Percentiles rank a stretch among this genome's conserved stretches.
These are phyloP conservation scores for Drechslerella dactyloides DNA, from an alignment of 2,329 filamentous ascomycete species.

Conservation along the genomic window DNA sequence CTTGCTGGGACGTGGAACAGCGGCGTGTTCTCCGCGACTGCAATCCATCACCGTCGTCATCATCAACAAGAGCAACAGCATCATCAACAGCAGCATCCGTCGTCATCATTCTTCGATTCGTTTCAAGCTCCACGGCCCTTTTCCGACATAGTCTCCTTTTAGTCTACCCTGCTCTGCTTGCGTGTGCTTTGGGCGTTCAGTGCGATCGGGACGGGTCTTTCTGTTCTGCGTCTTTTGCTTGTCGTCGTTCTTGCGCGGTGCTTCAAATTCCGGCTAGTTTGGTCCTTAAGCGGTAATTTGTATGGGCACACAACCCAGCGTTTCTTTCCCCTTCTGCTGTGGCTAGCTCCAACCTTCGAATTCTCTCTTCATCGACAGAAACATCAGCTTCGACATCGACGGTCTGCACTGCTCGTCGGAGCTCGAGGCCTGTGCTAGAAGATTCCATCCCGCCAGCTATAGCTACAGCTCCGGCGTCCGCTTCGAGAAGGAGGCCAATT, in stretches of 20 bases:
- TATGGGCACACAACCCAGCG: constrained; percentile 32
- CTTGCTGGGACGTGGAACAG: constrained; percentile 39
- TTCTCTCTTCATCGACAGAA: neutral
- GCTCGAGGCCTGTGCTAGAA: neutral
- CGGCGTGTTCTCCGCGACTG: constrained; percentile 34
- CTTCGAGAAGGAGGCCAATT: constrained; percentile 28
- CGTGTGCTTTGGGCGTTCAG: constrained; percentile 34
- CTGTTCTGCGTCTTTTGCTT: constrained; percentile 13
- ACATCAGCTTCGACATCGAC: constrained; percentile 15
- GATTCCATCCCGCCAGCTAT: constrained; percentile 7
- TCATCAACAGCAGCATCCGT: no score
- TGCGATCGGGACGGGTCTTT: constrained; percentile 28
- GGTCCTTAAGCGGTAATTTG: constrained; percentile 48
- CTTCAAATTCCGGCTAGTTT: constrained; percentile 9
- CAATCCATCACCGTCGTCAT: constrained; percentile 14
- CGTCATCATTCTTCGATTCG: constrained; percentile 3
- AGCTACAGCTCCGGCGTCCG: constrained; percentile 1
- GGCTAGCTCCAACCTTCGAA: constrained; percentile 4
- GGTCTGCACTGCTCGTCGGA: constrained; percentile 4
- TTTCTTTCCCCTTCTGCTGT: constrained; percentile 12
- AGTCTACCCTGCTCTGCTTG: constrained; percentile 21
- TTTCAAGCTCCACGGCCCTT: constrained; percentile 10
- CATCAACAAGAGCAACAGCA: constrained; percentile 7
- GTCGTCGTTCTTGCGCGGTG: constrained; percentile 9
- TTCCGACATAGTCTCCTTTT: constrained; percentile 34